Conservation (phyloP, 768 basidiomycete species). For the Amanita exitialis region DNA sequence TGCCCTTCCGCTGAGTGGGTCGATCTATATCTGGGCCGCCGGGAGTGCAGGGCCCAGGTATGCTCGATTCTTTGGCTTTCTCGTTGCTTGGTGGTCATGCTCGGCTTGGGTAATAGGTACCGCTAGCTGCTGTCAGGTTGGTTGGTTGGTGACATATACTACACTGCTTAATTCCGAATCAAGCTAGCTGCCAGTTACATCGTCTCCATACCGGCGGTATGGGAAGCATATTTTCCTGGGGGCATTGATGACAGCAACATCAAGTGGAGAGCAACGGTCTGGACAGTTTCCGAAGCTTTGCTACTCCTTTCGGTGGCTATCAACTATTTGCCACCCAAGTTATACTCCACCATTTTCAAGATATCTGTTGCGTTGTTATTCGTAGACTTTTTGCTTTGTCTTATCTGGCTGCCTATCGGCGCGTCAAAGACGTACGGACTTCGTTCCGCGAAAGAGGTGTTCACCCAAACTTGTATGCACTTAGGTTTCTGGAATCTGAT, state of each 20-base stretch:
- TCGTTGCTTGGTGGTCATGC: slow-evolving; percentile 90
- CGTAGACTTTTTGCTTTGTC: slow-evolving; percentile 82
- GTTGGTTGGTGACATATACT: slow-evolving; percentile 9
- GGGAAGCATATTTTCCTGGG: slow-evolving; percentile 76
- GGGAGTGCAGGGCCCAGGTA: slow-evolving; percentile 86
- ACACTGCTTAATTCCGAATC: neutral
- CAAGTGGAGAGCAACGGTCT: slow-evolving; percentile 81
- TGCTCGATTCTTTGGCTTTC: slow-evolving; percentile 78
- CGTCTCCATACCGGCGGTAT: slow-evolving; percentile 74
- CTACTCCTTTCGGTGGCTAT: slow-evolving; percentile 65
- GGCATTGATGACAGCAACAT: slow-evolving; percentile 60
- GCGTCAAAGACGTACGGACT: slow-evolving; percentile 87
- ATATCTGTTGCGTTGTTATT: slow-evolving; percentile 66
- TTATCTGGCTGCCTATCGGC: slow-evolving; percentile 90
- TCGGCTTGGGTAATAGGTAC: slow-evolving; percentile 94
- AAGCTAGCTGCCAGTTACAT: slow-evolving; percentile 87
- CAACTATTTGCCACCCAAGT: slow-evolving; percentile 74
- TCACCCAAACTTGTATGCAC: slow-evolving; percentile 64
- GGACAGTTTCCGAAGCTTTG: slow-evolving; percentile 71
- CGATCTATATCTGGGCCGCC: slow-evolving; percentile 93
- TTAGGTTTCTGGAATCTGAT: neutral
- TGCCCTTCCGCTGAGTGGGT: slow-evolving; percentile 77
- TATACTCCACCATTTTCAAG: slow-evolving; percentile 71
- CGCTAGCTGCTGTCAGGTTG: slow-evolving; percentile 79
- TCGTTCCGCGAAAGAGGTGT: slow-evolving; percentile 73